phyloP scores from a whole-genome alignment of 2,329 filamentous ascomycete genomes.

The Berkeleyomyces basicola region DNA sequence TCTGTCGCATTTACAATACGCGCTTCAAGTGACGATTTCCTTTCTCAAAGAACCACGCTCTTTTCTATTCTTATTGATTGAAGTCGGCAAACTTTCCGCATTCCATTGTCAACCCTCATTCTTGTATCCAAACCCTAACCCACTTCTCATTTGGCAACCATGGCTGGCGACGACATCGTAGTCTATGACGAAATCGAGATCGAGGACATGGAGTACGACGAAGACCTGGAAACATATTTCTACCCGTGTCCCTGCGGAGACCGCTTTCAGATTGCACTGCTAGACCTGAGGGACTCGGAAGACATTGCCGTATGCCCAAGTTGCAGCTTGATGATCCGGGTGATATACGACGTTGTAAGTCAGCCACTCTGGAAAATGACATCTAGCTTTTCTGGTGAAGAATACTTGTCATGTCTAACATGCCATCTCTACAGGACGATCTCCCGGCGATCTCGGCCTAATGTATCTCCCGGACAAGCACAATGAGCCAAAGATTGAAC shows the following conservation, averaged over 20 bases:
- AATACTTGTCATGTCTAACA: neutral
- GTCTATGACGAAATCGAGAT: slow-evolving; percentile 98
- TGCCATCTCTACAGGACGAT: neutral
- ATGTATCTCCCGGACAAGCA: neutral
- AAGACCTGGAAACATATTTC: slow-evolving; percentile 70
- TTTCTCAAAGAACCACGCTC: too few relatives aligned
- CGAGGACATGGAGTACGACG: slow-evolving; percentile 92
- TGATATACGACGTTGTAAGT: slow-evolving; percentile 75
- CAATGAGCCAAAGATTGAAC: neutral
- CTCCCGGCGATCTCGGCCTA: neutral
- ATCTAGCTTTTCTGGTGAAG: neutral
- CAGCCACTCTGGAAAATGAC: neutral
- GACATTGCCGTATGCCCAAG: slow-evolving; percentile 96
- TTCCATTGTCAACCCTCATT: neutral
- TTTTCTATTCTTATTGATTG: too few relatives aligned
- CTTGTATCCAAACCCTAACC: slow-evolving; percentile 7
- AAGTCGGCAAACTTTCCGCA: too few relatives aligned
- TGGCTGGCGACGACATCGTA: slow-evolving; percentile 44
- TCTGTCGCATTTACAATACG: too few relatives aligned
- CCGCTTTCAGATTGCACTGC: slow-evolving; percentile 77
- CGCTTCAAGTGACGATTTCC: too few relatives aligned
- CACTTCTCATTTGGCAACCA: neutral
- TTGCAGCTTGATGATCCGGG: slow-evolving; percentile 89
- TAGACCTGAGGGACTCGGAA: slow-evolving; percentile 71
- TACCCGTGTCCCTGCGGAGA: slow-evolving; percentile 97